phyloP scores from a whole-genome alignment of 2,329 filamentous ascomycete genomes.

The Claviceps citrina region DNA sequence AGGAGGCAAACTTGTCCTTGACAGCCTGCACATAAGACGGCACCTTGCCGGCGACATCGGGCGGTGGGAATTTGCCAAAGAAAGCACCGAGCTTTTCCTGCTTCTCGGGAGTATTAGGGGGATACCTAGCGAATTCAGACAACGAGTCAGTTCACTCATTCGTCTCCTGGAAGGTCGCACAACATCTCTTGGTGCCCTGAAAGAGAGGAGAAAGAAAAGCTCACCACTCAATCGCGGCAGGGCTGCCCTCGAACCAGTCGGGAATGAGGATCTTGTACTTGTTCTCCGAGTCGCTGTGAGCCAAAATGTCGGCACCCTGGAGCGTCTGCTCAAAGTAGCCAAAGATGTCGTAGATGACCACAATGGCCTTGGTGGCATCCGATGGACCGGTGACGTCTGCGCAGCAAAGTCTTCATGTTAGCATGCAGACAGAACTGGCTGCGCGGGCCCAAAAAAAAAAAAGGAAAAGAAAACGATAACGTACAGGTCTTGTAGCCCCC shows the following conservation, averaged over 20 bases:
- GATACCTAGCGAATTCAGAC: slow-evolving; percentile 30
- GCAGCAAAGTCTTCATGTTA: not conserved
- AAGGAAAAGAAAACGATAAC: slow-evolving; percentile 3
- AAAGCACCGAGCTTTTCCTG: slow-evolving; percentile 41
- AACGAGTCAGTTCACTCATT: too few relatives aligned
- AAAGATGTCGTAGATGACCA: slow-evolving; percentile 53
- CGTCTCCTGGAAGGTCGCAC: too few relatives aligned
- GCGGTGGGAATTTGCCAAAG: slow-evolving; percentile 36
- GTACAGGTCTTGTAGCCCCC: slow-evolving; percentile 38
- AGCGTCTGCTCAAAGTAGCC: slow-evolving; percentile 56
- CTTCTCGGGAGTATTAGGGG: slow-evolving; percentile 50
- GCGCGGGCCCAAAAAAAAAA: not conserved
- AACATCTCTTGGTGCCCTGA: too few relatives aligned
- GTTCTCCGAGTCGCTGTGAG: slow-evolving; percentile 37
- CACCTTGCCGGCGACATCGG: slow-evolving; percentile 31
- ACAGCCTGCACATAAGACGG: slow-evolving; percentile 41
- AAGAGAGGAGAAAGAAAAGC: slow-evolving; percentile 2
- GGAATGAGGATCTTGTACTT: slow-evolving; percentile 82
- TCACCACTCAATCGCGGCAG: slow-evolving; percentile 38
- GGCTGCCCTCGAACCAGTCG: slow-evolving; percentile 73
- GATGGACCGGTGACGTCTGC: slow-evolving; percentile 32
- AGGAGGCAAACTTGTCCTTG: slow-evolving; percentile 33
- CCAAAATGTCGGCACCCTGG: slow-evolving; percentile 54
- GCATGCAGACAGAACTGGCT: too few relatives aligned
- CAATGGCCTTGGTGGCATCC: slow-evolving; percentile 39